Evolutionary conservation across 1,139 yeast genomes (phyloP).

Genomic region (Sugiyamaella pinicola): DNA sequence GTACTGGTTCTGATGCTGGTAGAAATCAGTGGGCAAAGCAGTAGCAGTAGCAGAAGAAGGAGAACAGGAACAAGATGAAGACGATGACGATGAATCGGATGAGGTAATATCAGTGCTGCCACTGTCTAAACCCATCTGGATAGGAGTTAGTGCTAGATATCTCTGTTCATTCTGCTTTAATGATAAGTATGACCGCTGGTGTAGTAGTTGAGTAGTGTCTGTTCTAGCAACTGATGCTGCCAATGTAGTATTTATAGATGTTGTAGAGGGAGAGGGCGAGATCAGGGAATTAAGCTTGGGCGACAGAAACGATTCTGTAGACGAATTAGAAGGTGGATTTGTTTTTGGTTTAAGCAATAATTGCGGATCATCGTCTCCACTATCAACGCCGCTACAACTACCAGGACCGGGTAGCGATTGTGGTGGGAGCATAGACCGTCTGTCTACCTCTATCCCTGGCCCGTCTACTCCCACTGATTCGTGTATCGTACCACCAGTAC

Average conservation of each 20-base stretch:
- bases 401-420: too few relatives aligned
- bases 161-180: conserved; percentile 10
- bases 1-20: too few relatives aligned
- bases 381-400: too few relatives aligned
- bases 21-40: neutral
- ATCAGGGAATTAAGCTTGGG: conserved; percentile 16
- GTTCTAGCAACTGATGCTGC: conserved; percentile 19
- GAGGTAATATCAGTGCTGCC: neutral
- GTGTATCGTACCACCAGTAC: too few relatives aligned
- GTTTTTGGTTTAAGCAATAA: conserved; percentile 1
- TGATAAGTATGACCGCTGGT: conserved; percentile 15
- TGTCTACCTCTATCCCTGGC: too few relatives aligned
- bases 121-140: conserved; percentile 4
- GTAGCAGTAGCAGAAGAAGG: conserved; percentile 8
- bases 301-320: conserved; percentile 1
- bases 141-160: conserved; percentile 14
- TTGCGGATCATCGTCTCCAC: too few relatives aligned
- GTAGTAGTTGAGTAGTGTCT: conserved; percentile 3
- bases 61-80: conserved; percentile 4
- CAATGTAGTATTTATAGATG: conserved; percentile 20
- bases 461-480: too few relatives aligned
- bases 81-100: conserved; percentile 5
- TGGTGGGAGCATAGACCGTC: too few relatives aligned
- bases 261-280: conserved; percentile 24
- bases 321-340: neutral